Evolutionary conservation across 345 rosid genomes (phyloP), one percentile per base, ranked within the genome.

Genomic region (Brassica incana): DNA sequence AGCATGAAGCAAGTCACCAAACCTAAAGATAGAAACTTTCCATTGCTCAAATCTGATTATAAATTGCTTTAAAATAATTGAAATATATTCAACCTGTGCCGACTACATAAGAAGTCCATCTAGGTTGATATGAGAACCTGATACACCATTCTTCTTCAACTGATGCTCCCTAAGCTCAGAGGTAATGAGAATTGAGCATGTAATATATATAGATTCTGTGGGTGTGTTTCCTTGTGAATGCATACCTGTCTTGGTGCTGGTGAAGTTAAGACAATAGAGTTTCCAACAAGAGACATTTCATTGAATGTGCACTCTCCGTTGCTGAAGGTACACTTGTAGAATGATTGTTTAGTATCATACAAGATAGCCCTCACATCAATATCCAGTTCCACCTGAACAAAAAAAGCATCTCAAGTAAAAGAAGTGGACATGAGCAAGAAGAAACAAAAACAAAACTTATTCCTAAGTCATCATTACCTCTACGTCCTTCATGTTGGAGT

Each of bases 271-370:
- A 93, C 84, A 56, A 85, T 63, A 71, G 83, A 61, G 79, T 82
- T 88, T 78, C 89, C 90, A 52, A 6, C n/a, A 32, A 92, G 89
- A 63, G 89, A 87, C 79, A 83, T 78, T 73, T 84, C 76, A 77
- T 74, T 59, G 66, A 83, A 76, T 72, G 83, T 77, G 71, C 98
- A 93, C 36, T 69, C 30, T 2, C 94, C 86, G 12, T 77, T 69
- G 67, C 76, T 35, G 66, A 95, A 90, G 65, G 85, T 84, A 85
- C 98, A 95, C 74, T 81, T 90, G 88, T 84, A 89, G 81, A 88
- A 88, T 63, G 98, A 88, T 29, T 86, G 73, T 32, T 76, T 83
- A 69, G 97, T 91, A 77, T 93, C 89, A 48, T 90, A 93, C 61
- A 88, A 78, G 52, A 84, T 25, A 75, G 92, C 87, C 74, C 63